Base-by-base conservation (phyloP, 768 basidiomycete genomes). In the Kwoniella mangroviensis region DNA sequence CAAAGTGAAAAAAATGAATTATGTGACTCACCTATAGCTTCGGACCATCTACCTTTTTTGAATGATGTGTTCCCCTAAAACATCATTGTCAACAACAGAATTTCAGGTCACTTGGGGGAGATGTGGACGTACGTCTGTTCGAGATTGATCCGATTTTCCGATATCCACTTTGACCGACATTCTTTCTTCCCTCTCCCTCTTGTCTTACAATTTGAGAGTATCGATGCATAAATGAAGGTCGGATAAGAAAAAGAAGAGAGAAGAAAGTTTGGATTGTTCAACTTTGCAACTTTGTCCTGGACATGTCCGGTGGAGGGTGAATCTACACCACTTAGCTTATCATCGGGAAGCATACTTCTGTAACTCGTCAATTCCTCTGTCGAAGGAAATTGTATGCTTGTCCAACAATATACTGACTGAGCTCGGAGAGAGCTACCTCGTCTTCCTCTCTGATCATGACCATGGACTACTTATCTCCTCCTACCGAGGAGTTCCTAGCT, bases 21-120 rank as follows among this genome's bases (percentile, higher is more conserved):
- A 17, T 49, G 19, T 15, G 22, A 54, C 77, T 24, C 34, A 83
- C 82, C 93, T 61, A 98, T 87, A 0, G 94, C 92, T 34, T 86
- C 85, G 0, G 89, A 88, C 81, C 88, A 95, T 80, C 94, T 88
- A 2, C 88, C 91, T 1, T 87, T 84, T 81, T 93, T 93, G 87
- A 95, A 97, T 0, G 93, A 89, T 4, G 86, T 84, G 74, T 98
- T 96, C 66, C 95, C 95, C 94, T 96, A 74, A 58, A 65, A 12
- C 24, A 52, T 34, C 24, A 40, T 21, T n/a, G n/a, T 49, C 13
- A 19, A 15, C 45, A 49, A 6, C 13, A 6, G 45, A 19, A 49
- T 13, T 49, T 34, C 34, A 34, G 34, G 6, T 34, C 34, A 49
- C 15, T 49, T 49, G 45, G 45, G 45, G 45, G 49, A 7, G n/a